These are phyloP conservation scores for Rhynchospora tenuis DNA, from an alignment of 176 grass and related monocot species.

Conservation along the genomic window DNA sequence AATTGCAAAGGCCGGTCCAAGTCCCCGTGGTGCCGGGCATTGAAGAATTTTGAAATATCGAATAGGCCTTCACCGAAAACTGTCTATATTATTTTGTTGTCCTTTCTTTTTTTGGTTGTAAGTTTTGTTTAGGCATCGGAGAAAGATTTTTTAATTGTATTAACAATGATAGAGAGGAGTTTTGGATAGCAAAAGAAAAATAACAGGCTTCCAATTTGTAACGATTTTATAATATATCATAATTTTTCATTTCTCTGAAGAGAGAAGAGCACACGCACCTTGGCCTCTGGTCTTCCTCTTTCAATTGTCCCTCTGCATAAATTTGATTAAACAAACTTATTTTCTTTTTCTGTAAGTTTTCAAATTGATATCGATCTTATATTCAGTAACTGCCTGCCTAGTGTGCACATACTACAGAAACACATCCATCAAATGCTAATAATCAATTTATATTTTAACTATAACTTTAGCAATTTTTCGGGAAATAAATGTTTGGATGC, in stretches of 20 bases:
- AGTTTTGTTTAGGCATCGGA: not conserved
- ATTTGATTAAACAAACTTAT: not conserved
- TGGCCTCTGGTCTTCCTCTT: not conserved
- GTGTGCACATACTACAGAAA: not conserved
- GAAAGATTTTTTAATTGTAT: not conserved
- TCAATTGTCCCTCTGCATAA: not conserved
- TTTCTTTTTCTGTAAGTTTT: not conserved
- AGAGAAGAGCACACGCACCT: not conserved
- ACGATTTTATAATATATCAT: not conserved
- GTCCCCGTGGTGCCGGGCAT: slow-evolving; percentile 43
- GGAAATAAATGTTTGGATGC: not conserved
- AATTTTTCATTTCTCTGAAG: not conserved
- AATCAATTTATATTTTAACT: not conserved
- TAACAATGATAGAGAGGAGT: not conserved
- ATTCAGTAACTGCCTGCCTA: not conserved
- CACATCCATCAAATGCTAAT: not conserved
- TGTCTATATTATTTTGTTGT: slow-evolving; percentile 11
- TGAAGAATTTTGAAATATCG: slow-evolving; percentile 1
- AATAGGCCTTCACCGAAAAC: not conserved
- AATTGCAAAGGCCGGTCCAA: slow-evolving; percentile 52
- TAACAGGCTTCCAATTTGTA: not conserved
- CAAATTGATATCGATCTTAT: not conserved
- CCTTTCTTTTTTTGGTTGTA: not conserved
- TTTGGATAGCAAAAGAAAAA: not conserved
- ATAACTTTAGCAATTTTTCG: not conserved